These are phyloP conservation scores for Hymenoscyphus repandus DNA, from an alignment of 2,329 filamentous ascomycete species.

Conservation along the genomic window DNA sequence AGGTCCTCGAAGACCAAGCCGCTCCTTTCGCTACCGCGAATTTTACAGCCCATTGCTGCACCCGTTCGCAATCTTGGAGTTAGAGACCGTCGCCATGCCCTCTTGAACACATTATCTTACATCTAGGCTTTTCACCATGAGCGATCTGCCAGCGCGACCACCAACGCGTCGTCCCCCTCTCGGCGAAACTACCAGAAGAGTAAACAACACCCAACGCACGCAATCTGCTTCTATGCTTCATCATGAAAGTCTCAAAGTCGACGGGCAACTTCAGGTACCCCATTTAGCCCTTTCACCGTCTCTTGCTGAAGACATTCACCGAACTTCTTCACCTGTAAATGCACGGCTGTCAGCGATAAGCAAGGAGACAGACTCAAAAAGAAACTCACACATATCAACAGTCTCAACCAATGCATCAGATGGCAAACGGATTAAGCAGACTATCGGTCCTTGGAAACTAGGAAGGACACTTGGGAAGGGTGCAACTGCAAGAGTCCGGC, in stretches of 20 bases:
- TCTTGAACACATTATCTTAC: not conserved
- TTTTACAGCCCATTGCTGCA: no score
- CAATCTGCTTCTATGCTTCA: conserved; percentile 15
- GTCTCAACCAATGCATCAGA: conserved; percentile 33
- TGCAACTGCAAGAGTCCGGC: conserved; percentile 79
- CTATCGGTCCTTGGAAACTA: conserved; percentile 90
- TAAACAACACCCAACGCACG: conserved; percentile 27
- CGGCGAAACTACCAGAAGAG: conserved; percentile 29
- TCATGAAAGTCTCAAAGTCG: conserved; percentile 23
- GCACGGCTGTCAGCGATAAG: conserved; percentile 32
- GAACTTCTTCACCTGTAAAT: conserved; percentile 27
- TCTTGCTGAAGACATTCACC: conserved; percentile 13
- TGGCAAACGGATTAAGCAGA: conserved; percentile 48
- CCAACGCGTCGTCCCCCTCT: conserved; percentile 29
- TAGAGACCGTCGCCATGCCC: conserved; percentile 1
- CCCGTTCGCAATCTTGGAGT: not conserved
- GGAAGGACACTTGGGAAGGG: conserved; percentile 86
- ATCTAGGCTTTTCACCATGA: conserved; percentile 14
- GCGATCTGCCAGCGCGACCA: conserved; percentile 17
- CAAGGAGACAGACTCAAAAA: conserved; percentile 32
- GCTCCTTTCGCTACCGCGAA: no score
- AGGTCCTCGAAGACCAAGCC: no score
- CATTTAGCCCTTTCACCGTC: conserved; percentile 10
- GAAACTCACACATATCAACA: conserved; percentile 36
- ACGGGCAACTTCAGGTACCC: conserved; percentile 17